Evolutionary conservation across 2,329 filamentous ascomycete species (phyloP).

Genomic region (Xylogone sp.): DNA sequence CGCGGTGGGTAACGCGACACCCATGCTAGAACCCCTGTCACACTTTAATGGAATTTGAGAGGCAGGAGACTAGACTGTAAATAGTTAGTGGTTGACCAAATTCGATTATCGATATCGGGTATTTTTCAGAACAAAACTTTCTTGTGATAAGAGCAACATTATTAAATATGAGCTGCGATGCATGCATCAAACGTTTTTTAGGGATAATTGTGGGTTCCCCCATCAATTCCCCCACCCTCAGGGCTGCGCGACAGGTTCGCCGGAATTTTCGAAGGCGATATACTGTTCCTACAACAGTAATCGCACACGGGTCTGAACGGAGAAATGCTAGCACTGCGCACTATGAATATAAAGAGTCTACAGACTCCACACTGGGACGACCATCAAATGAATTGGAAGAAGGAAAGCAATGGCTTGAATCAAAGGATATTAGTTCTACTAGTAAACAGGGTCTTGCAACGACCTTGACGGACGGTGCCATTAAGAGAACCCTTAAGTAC

Average conservation of each 20-base stretch:
- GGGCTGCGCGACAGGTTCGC: not conserved
- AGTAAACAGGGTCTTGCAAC: constrained; percentile 4
- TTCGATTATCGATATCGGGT: not conserved
- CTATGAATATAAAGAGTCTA: not conserved
- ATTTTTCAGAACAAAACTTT: not conserved
- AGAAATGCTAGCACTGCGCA: not conserved
- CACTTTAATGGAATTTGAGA: not conserved
- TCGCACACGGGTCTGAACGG: not conserved
- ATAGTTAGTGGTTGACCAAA: not conserved
- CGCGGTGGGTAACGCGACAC: not conserved
- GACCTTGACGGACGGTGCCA: constrained; percentile 2
- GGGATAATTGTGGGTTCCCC: constrained; percentile 20
- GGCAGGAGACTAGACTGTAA: not conserved
- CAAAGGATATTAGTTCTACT: constrained; percentile 14
- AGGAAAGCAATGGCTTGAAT: constrained; percentile 18
- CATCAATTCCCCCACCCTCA: constrained; percentile 3
- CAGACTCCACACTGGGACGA: not conserved
- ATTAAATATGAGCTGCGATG: constrained; percentile 17
- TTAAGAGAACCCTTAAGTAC: constrained; percentile 20
- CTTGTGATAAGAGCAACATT: not conserved
- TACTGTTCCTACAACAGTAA: not conserved
- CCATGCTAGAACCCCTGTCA: not conserved
- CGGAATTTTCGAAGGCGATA: not conserved
- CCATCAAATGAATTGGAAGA: not conserved
- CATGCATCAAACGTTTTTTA: constrained; percentile 24